Evolutionary conservation across 2,329 filamentous ascomycete species (phyloP).

Genomic region (Neopestalotiopsis rosae): DNA sequence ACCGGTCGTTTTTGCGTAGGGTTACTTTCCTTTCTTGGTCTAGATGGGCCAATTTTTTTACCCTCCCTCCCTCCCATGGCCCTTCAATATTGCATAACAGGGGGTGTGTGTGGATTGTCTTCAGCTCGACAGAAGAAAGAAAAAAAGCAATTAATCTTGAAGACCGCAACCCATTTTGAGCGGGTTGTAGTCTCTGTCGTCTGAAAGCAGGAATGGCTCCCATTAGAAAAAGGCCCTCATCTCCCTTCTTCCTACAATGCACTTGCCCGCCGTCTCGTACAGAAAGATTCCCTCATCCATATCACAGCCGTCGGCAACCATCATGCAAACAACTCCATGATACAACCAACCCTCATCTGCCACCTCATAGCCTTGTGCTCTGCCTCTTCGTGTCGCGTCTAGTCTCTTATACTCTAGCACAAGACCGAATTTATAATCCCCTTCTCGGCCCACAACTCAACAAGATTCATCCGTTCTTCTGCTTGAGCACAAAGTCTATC

Average conservation of each 20-base stretch:
- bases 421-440: neutral
- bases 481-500: neutral
- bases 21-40: neutral
- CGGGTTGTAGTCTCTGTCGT: neutral
- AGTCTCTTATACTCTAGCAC: neutral
- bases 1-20: neutral
- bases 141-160: constrained; percentile 6
- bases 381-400: neutral
- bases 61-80: neutral
- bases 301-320: constrained; percentile 36
- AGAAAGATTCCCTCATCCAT: constrained; percentile 32
- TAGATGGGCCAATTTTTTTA: neutral
- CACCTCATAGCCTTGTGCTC: constrained; percentile 28
- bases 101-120: constrained; percentile 2
- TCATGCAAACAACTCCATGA: constrained; percentile 36
- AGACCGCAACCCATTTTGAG: constrained; percentile 2
- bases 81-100: constrained; percentile 8
- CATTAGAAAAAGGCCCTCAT: constrained; percentile 21
- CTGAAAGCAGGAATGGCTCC: neutral
- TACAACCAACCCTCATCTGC: constrained; percentile 25
- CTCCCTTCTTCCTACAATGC: constrained; percentile 35
- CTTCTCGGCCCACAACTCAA: neutral
- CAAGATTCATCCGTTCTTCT: neutral
- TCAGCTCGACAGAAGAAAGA: constrained; percentile 4
- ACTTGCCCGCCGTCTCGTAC: constrained; percentile 36